Conservation (phyloP, 2,329 filamentous ascomycete genomes). For the Knufia fluminis region DNA sequence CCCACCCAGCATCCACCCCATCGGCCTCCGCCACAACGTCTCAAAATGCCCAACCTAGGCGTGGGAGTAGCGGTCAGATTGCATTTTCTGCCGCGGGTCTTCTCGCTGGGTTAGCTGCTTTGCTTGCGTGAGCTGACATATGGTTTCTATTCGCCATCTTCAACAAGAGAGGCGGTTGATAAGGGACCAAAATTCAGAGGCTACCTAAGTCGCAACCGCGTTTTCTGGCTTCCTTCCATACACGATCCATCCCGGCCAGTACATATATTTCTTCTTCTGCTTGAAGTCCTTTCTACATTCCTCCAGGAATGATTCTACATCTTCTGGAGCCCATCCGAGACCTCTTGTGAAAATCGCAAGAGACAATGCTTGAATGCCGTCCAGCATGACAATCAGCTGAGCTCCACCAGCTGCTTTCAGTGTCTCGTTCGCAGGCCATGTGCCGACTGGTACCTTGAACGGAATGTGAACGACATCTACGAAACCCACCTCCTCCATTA, state of each 20-base stretch:
- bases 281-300: slow-evolving; percentile 1
- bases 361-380: slow-evolving; percentile 10
- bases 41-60: slow-evolving; percentile 4
- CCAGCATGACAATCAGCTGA: slow-evolving; percentile 10
- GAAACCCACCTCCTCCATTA: slow-evolving; percentile 26
- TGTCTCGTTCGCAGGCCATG: slow-evolving; percentile 24
- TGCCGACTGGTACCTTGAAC: slow-evolving; percentile 22
- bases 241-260: slow-evolving; percentile 6
- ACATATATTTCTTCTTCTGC: slow-evolving; percentile 2
- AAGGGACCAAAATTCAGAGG: too few species aligned
- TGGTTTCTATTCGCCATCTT: neutral
- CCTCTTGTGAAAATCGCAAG: slow-evolving; percentile 11
- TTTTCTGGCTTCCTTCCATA: neutral
- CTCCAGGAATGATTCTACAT: slow-evolving; percentile 2
- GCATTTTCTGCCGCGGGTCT: neutral
- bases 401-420: slow-evolving; percentile 9
- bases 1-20: neutral
- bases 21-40: slow-evolving; percentile 1
- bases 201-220: too few species aligned
- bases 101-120: slow-evolving; percentile 6
- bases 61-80: neutral
- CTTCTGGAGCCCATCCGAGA: slow-evolving; percentile 2
- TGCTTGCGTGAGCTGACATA: neutral
- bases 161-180: too few species aligned
- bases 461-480: slow-evolving; percentile 16